Percentiles rank a stretch among this genome's conserved stretches.
Evolutionary conservation across 2,329 filamentous ascomycete genomes (phyloP).

Genomic region (Ceratocystis destructans): DNA sequence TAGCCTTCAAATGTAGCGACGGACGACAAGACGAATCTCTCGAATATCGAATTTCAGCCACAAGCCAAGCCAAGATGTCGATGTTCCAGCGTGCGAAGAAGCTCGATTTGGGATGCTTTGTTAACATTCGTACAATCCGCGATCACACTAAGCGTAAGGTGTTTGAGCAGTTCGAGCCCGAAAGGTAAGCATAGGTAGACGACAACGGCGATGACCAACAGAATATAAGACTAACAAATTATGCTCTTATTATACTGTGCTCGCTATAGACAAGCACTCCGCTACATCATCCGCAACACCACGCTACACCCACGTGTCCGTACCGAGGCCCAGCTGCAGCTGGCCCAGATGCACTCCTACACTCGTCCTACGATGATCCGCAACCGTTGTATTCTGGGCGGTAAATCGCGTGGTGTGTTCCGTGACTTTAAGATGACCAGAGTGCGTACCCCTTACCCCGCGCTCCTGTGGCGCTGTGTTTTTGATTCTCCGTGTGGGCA

Average conservation of each 20-base stretch:
- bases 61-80: constrained; percentile 45
- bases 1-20: not conserved
- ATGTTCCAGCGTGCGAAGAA: constrained; percentile 73
- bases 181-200: constrained; percentile 46
- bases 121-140: constrained; percentile 76
- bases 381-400: constrained; percentile 84
- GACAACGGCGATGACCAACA: not conserved
- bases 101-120: constrained; percentile 74
- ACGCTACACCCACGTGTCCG: constrained; percentile 67
- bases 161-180: constrained; percentile 72
- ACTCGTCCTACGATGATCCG: constrained; percentile 86
- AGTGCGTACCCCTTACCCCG: constrained; percentile 42
- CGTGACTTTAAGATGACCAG: constrained; percentile 83
- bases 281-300: constrained; percentile 89
- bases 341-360: constrained; percentile 92
- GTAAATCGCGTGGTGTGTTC: constrained; percentile 81
- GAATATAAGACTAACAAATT: not conserved
- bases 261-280: constrained; percentile 62
- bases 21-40: constrained; percentile 2
- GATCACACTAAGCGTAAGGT: constrained; percentile 96
- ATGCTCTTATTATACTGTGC: constrained; percentile 3
- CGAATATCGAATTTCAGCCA: not conserved
- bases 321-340: constrained; percentile 81
- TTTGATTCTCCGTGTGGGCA: not conserved
- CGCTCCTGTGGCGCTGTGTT: not conserved